Evolutionary conservation across 176 grass and related monocot genomes (phyloP).

Genomic region (Oryza nivara): DNA sequence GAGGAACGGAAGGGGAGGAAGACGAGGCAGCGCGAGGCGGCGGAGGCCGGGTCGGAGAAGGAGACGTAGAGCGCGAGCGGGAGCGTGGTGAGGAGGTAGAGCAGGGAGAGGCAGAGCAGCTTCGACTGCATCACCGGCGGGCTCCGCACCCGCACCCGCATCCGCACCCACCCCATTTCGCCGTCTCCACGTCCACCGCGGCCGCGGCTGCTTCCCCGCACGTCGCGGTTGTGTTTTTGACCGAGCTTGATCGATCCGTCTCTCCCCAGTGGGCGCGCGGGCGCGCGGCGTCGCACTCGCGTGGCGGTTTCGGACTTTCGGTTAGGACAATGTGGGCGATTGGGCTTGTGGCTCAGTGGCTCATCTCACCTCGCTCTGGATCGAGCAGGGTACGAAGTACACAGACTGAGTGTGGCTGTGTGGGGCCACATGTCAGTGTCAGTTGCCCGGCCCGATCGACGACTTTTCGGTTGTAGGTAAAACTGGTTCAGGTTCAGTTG

Average conservation of each 20-base stretch:
- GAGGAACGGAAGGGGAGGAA: not conserved
- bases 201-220: not conserved
- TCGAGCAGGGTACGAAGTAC: too few species aligned
- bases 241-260: not conserved
- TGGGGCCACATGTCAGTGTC: not conserved
- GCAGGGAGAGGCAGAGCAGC: slow-evolving; percentile 82
- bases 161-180: slow-evolving; percentile 57
- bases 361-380: too few species aligned
- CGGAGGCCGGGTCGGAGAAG: slow-evolving; percentile 55
- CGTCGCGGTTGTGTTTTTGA: not conserved
- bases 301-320: not conserved
- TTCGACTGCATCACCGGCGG: slow-evolving; percentile 76
- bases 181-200: not conserved
- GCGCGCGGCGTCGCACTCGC: not conserved
- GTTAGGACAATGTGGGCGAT: too few species aligned
- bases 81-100: slow-evolving; percentile 94
- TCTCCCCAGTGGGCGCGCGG: not conserved
- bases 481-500: not conserved
- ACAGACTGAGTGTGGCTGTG: not conserved
- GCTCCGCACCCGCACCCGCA: slow-evolving; percentile 52
- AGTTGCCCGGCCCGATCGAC: not conserved
- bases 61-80: slow-evolving; percentile 90
- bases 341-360: too few species aligned
- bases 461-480: not conserved
- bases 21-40: slow-evolving; percentile 32